These are phyloP conservation scores for Peltaster fructicola DNA, from an alignment of 2,329 filamentous ascomycete genomes.

Conservation along the genomic window DNA sequence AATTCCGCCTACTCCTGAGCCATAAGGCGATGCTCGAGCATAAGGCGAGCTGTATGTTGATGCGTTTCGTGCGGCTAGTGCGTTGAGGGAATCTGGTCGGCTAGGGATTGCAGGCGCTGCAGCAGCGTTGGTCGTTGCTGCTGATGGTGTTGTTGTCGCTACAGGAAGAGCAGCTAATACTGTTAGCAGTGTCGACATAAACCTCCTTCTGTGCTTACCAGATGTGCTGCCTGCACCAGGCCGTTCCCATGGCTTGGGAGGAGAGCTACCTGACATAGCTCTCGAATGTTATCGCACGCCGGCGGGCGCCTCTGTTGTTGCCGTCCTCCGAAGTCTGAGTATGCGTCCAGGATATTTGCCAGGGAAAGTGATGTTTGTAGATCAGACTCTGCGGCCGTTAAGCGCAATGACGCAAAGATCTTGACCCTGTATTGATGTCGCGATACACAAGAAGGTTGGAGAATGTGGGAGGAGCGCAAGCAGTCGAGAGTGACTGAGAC, in stretches of 20 bases:
- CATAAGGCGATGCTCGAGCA: conserved; percentile 22
- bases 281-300: too few relatives aligned
- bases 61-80: conserved; percentile 74
- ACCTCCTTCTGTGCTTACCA: conserved; percentile 9
- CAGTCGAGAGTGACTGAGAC: too few relatives aligned
- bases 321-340: too few relatives aligned
- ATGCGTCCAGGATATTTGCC: too few relatives aligned
- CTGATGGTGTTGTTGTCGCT: conserved; percentile 23
- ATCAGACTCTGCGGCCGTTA: too few relatives aligned
- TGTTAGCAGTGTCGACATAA: conserved; percentile 18
- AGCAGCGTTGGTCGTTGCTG: conserved; percentile 22
- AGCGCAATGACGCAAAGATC: too few relatives aligned
- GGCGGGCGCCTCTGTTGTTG: too few relatives aligned
- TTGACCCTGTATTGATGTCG: too few relatives aligned
- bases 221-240: conserved; percentile 38
- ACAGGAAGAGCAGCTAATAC: conserved; percentile 28
- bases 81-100: conserved; percentile 58
- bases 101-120: conserved; percentile 57
- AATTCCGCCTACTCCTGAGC: conserved; percentile 25
- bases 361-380: too few relatives aligned
- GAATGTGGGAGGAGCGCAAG: too few relatives aligned
- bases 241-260: conserved; percentile 95
- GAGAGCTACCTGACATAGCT: conserved; percentile 39
- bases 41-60: conserved; percentile 50
- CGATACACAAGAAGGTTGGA: too few relatives aligned